Conservation (phyloP, 352 stramenopile species). For the Phytophthora pinifolia region DNA sequence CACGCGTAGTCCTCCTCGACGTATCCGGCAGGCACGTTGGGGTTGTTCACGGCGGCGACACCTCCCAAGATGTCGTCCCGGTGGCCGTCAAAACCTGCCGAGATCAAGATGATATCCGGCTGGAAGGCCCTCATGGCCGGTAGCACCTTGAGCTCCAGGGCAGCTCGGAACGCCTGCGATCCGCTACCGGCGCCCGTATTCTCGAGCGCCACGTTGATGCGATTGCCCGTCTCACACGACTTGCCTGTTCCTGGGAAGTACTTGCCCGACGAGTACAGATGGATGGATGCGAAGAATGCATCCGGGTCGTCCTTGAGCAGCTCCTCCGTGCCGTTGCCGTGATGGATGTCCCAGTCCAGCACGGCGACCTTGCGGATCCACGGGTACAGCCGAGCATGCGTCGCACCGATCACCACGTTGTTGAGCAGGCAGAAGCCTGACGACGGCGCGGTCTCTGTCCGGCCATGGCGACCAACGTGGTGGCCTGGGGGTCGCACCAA, state of each 20-base stretch:
- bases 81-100: constrained; percentile 86
- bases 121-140: constrained; percentile 74
- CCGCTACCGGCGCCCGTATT: constrained; percentile 67
- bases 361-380: constrained; percentile 95
- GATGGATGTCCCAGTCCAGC: constrained; percentile 99
- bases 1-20: constrained; percentile 84
- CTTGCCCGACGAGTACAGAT: constrained; percentile 70
- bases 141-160: constrained; percentile 59
- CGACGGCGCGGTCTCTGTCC: constrained; percentile 66
- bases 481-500: constrained; percentile 92
- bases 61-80: constrained; percentile 85
- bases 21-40: constrained; percentile 75
- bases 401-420: constrained; percentile 98
- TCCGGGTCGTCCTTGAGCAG: constrained; percentile 79
- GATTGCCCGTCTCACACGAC: constrained; percentile 52
- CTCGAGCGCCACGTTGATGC: constrained; percentile 80
- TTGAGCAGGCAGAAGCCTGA: constrained; percentile 98
- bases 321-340: constrained; percentile 98
- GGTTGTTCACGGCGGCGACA: constrained; percentile 73
- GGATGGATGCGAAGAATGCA: constrained; percentile 83
- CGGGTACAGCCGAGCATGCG: constrained; percentile 93
- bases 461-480: constrained; percentile 86
- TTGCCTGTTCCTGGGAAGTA: constrained; percentile 84
- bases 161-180: constrained; percentile 63
- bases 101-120: constrained; percentile 89